Conservation (phyloP, 2,329 filamentous ascomycete species). For the Paracorniculantispora psalliotae region DNA sequence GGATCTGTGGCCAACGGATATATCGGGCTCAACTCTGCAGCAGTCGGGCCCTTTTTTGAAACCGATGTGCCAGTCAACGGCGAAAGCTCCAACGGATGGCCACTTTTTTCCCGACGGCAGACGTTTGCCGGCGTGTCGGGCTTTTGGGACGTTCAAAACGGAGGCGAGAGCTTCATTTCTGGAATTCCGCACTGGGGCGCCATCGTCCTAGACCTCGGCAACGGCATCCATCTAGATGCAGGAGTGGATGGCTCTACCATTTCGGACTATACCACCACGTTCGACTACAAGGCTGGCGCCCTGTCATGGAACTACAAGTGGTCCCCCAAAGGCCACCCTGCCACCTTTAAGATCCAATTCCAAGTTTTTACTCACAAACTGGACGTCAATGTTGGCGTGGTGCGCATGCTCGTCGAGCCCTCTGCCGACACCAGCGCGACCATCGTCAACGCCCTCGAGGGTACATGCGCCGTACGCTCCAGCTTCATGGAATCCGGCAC, state of each 20-base stretch:
- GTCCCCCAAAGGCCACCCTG: constrained; percentile 44
- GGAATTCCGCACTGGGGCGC: constrained; percentile 59
- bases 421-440: constrained; percentile 48
- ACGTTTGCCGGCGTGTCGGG: constrained; percentile 63
- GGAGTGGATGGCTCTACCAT: constrained; percentile 55
- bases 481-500: constrained; percentile 52
- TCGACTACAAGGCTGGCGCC: constrained; percentile 59
- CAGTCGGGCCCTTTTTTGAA: constrained; percentile 25
- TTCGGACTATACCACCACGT: constrained; percentile 53
- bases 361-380: constrained; percentile 62
- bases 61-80: constrained; percentile 19
- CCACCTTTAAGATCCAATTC: constrained; percentile 56
- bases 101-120: constrained; percentile 58
- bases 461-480: constrained; percentile 61
- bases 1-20: constrained; percentile 27
- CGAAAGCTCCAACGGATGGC: constrained; percentile 58
- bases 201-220: constrained; percentile 46
- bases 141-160: constrained; percentile 60
- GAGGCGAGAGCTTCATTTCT: constrained; percentile 61
- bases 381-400: constrained; percentile 46
- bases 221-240: constrained; percentile 53
- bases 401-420: constrained; percentile 55
- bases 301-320: constrained; percentile 63
- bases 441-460: constrained; percentile 63
- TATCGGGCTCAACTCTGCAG: constrained; percentile 24